Evolutionary conservation across 208 protist genomes (phyloP), one percentile per base, ranked within the genome.

Genomic region (Acanthamoeba lenticulata): DNA sequence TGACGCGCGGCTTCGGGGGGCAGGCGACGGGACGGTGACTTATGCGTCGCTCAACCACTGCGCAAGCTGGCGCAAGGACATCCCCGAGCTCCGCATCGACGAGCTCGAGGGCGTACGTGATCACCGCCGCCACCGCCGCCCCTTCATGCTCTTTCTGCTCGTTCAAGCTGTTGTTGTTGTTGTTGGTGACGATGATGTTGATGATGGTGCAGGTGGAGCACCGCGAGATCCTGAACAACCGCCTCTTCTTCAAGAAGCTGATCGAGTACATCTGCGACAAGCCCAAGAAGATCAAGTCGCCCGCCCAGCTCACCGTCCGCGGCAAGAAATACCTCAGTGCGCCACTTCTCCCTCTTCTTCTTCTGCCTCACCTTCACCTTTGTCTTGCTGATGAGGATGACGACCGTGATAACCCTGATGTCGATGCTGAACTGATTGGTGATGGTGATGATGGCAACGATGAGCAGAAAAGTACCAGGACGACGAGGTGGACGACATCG

Each of bases 251-350:
- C 77, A 45, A 57, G 77, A 86, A 86, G 45, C 77, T 86, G 27
- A 86, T 86, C 42, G 77, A 86, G 40, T 86, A 86, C 77, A 86
- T 86, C 32, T 45, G 42, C 45, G 77, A 57, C 77, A 86, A 86
- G 32, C 42, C 38, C 24, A 55, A 86, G 77, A 55, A 86, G 40
- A 86, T 74, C 65, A 74, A 74, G n/a, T 74, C 65, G 36, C 65
- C 65, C 65, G 65, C 65, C 3, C 65, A 74, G 19, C 65, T 74
- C 65, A 74, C 65, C 65, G 65, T 74, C 32, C n/a, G 65, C n/a
- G 65, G 65, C 29, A 74, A 74, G 65, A 74, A 74, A 74, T 74
- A 74, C 65, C 65, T 74, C 4, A 74, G 65, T 74, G 38, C 65
- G 65, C 38, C 13, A 21, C 11, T 60, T 60, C 21, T 21, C 21